Evolutionary conservation across 2,329 filamentous ascomycete genomes (phyloP).

Genomic region (Xylariaceae sp.): DNA sequence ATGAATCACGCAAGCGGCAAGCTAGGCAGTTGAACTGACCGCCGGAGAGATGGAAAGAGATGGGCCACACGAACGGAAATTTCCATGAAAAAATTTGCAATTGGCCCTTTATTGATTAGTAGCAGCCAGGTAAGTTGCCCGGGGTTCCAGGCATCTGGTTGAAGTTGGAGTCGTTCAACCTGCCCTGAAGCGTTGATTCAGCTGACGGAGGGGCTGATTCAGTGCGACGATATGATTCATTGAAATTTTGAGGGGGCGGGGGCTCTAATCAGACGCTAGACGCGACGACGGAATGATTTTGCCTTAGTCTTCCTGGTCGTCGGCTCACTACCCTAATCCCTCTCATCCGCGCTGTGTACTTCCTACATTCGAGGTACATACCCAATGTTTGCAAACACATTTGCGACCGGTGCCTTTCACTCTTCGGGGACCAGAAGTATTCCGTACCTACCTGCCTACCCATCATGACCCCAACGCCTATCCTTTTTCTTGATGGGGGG

Average conservation of each 20-base stretch:
- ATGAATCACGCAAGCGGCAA: too few relatives aligned
- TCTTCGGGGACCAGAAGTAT: background rate
- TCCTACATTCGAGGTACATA: too few relatives aligned
- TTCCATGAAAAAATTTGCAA: too few relatives aligned
- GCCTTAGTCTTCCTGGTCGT: background rate
- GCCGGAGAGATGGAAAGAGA: too few relatives aligned
- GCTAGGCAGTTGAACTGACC: too few relatives aligned
- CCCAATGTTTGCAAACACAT: too few relatives aligned
- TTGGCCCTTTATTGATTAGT: too few relatives aligned
- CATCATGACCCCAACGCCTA: slow-evolving; percentile 15
- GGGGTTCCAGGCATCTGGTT: too few relatives aligned
- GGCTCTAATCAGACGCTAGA: background rate
- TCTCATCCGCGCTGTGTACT: too few relatives aligned
- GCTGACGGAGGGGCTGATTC: background rate
- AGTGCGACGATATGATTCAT: background rate
- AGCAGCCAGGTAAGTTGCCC: too few relatives aligned
- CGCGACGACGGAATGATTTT: background rate
- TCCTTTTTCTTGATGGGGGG: slow-evolving; percentile 59
- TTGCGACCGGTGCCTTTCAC: background rate
- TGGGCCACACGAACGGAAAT: too few relatives aligned
- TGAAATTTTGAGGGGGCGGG: background rate
- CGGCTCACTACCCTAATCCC: background rate
- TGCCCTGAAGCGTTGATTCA: background rate
- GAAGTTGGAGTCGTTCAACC: background rate
- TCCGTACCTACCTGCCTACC: background rate